phyloP scores from a whole-genome alignment of 257 asterid genomes.

The Plantago major region DNA sequence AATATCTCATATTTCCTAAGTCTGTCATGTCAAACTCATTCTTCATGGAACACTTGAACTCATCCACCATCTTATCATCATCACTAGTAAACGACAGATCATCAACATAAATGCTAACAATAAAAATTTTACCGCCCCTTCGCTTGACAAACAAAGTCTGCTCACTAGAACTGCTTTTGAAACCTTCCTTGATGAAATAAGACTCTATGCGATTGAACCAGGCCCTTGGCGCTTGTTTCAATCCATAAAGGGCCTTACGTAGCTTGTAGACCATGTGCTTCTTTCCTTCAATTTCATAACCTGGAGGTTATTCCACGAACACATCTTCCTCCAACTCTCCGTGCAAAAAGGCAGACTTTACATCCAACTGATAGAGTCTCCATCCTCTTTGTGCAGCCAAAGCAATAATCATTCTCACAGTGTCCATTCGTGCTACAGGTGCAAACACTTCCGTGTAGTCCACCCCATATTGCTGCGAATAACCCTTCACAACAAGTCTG shows the following conservation, averaged over 20 bases:
- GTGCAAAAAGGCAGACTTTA: conserved; percentile 12
- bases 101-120: conserved; percentile 16
- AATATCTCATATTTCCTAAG: too few species aligned
- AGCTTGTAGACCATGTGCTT: too few species aligned
- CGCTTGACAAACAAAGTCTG: conserved; percentile 11
- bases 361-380: conserved; percentile 6
- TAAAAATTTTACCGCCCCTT: conserved; percentile 6
- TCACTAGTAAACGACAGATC: conserved; percentile 11
- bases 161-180: conserved; percentile 9
- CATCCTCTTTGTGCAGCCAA: conserved; percentile 5
- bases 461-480: conserved; percentile 6
- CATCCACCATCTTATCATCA: background rate
- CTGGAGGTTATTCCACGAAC: conserved; percentile 1
- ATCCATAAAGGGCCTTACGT: too few species aligned
- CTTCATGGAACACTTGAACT: conserved; percentile 9
- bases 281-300: background rate
- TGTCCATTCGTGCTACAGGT: conserved; percentile 3
- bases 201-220: conserved; percentile 12
- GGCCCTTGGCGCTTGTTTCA: too few species aligned
- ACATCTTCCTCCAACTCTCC: conserved; percentile 2
- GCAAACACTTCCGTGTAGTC: conserved; percentile 13
- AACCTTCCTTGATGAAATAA: conserved; percentile 15
- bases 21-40: too few species aligned
- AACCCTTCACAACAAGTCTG: too few species aligned
- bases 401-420: too few species aligned